A percentile compares a stretch with the other conserved stretches of the same genome.
Conservation (phyloP, 306 rosid species). For the Urtica urens region DNA sequence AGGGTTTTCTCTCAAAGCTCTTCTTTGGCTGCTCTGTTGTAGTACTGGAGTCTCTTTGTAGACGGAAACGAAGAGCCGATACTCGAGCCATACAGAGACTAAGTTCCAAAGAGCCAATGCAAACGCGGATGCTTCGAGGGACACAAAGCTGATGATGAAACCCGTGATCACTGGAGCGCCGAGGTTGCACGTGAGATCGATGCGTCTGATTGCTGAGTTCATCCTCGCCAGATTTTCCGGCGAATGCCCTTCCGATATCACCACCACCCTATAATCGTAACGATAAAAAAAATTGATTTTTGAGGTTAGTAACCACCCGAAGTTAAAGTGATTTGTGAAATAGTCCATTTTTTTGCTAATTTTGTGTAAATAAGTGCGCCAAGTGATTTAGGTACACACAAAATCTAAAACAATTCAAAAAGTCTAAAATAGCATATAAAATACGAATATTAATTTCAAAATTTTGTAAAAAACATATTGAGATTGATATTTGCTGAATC, state of each 20-base stretch:
- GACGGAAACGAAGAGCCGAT: slow-evolving; percentile 72
- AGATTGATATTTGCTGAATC: no score
- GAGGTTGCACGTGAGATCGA: slow-evolving; percentile 74
- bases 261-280: slow-evolving; percentile 94
- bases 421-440: no score
- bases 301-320: no score
- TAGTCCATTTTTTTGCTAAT: no score
- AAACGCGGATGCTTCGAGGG: slow-evolving; percentile 73
- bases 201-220: slow-evolving; percentile 63
- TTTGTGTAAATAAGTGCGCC: no score
- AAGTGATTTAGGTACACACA: no score
- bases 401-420: no score
- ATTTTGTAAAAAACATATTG: no score
- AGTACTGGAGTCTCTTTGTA: slow-evolving; percentile 69
- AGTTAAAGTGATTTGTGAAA: no score
- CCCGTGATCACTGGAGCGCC: slow-evolving; percentile 80
- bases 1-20: slow-evolving; percentile 25
- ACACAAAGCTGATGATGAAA: slow-evolving; percentile 69
- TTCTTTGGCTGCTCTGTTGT: slow-evolving; percentile 41
- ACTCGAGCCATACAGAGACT: slow-evolving; percentile 63
- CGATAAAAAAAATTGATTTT: no score
- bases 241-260: slow-evolving; percentile 61
- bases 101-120: slow-evolving; percentile 64
- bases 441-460: no score
- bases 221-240: slow-evolving; percentile 53